Evolutionary conservation across 345 rosid genomes (phyloP).

Genomic region (Aquilaria sinensis): DNA sequence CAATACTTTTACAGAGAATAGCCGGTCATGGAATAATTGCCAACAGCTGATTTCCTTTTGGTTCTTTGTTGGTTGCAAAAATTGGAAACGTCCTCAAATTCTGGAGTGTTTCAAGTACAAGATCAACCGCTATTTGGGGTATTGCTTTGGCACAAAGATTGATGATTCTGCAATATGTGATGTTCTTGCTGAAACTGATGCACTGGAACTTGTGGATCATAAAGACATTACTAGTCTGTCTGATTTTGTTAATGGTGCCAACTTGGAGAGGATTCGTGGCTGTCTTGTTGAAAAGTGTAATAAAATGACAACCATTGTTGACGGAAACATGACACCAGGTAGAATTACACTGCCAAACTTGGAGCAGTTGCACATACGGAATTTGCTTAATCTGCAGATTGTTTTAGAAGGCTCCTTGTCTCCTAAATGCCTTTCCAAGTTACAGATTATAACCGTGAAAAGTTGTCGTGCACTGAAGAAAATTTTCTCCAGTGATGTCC

Average conservation of each 20-base stretch:
- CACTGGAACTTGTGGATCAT: constrained; percentile 23
- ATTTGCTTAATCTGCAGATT: constrained; percentile 7
- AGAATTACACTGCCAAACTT: constrained; percentile 3
- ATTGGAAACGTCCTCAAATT: constrained; percentile 3
- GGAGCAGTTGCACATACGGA: constrained; percentile 6
- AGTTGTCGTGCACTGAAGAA: constrained; percentile 15
- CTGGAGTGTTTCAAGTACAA: constrained; percentile 9
- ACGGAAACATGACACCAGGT: constrained; percentile 2
- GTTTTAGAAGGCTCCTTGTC: constrained; percentile 23
- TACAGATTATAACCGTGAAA: constrained; percentile 10
- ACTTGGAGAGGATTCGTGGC: constrained; percentile 9
- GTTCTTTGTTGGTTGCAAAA: constrained; percentile 12
- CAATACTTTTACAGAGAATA: constrained; percentile 10
- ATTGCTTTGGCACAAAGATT: not conserved
- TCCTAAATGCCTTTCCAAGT: constrained; percentile 17
- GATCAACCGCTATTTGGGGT: constrained; percentile 11
- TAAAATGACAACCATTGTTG: constrained; percentile 9
- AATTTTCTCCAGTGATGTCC: constrained; percentile 14
- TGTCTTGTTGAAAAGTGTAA: constrained; percentile 7
- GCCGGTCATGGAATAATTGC: constrained; percentile 10
- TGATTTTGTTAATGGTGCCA: constrained; percentile 7
- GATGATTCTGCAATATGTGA: constrained; percentile 2
- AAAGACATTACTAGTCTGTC: constrained; percentile 16
- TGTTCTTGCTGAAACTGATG: constrained; percentile 26
- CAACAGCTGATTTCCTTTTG: constrained; percentile 12